Base-by-base conservation (phyloP, 2,329 filamentous ascomycete genomes). In the Torrubiella hemipterigena region DNA sequence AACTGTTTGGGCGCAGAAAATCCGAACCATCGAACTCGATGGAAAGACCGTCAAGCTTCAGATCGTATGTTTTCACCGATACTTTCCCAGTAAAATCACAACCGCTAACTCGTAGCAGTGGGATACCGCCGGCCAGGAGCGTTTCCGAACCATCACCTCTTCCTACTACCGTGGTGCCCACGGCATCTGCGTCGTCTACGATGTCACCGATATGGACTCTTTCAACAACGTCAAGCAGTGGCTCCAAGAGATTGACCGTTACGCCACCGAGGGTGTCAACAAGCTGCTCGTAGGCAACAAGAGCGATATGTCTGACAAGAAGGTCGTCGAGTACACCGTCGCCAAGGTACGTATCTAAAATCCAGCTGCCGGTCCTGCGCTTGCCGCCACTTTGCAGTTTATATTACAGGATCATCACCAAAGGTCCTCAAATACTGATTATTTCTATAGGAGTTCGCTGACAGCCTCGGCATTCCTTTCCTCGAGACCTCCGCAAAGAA, bases 181-280 rank as follows among this genome's bases (percentile, higher is more conserved):
- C 66, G 91, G 91, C 50, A 98, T 98, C 66, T 98, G 91, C 66
- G 89, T 98, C 48, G 91, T 98, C 58, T 98, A 96, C 74, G 91
- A 98, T 78, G 91, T 98, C 55, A 98, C 91, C 47, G 91, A 98
- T 61, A 95, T 96, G 89, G 91, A 96, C 61, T 94, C 85, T 18
- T 98, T 98, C 84, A 96, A 98, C 79, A 98, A 96, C 69, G 91
- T 98, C 52, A 96, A 98, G 82, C 91, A 98, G 73, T 98, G 91
- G 91, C 77, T 98, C 40, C 91, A 98, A 63, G 91, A 98, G 69
- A 98, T 98, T 50, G 91, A 98, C 69, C 80, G 91, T 59, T 96
- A 98, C 54, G 91, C 91, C 49, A 98, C 91, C 46, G 91, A 98
- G 66, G 91, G 91, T 44, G 91, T 98, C 55, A 98, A 98, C 77